Evolutionary conservation across 2,329 filamentous ascomycete genomes (phyloP), one percentile per base, ranked within the genome.

Genomic region (Mycogone perniciosa): DNA sequence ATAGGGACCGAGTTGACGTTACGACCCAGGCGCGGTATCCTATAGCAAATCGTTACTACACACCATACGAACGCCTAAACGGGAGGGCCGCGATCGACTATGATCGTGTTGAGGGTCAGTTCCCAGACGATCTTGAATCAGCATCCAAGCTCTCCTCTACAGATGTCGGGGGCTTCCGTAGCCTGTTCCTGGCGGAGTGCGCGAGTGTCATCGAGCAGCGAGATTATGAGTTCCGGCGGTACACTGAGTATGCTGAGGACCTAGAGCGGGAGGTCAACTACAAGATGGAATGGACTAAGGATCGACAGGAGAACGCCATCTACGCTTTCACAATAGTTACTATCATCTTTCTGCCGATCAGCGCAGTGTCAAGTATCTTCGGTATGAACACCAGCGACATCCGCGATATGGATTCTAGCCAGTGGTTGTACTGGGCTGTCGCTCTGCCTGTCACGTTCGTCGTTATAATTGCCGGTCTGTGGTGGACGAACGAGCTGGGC

Each of bases 301-400:
- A 74, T 57, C 63, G 70, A 11, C 71, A 77, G 48, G 73, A 76
- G 49, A 69, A 69, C 35, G 72, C 74, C 43, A 72, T 76, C 45
- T 75, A 75, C 53, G 72, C 70, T 38, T 76, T 77, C 51, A 76
- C 75, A 4, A 67, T 77, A 44, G 72, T 75, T 7, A 76, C 75
- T 5, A 69, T 75, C 51, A 59, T 77, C 41, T 77, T 77, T 55
- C 59, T 77, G 9, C 74, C 75, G 0, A 64, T 77, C 6, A 69
- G 68, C 45, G 64, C 72, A 30, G 66, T 77, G 3, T 70, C 73
- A 8, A 73, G 71, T 57, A 70, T 77, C 50, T 75, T 79, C 55
- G 76, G 76, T 48, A 79, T 79, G 74, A 78, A 79, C 59, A 75
- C 74, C 4, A 64, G 62, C 44, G 76, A 78, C 56, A 65, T 79